phyloP scores from a whole-genome alignment of 306 rosid species.

The Cucumis melo region DNA sequence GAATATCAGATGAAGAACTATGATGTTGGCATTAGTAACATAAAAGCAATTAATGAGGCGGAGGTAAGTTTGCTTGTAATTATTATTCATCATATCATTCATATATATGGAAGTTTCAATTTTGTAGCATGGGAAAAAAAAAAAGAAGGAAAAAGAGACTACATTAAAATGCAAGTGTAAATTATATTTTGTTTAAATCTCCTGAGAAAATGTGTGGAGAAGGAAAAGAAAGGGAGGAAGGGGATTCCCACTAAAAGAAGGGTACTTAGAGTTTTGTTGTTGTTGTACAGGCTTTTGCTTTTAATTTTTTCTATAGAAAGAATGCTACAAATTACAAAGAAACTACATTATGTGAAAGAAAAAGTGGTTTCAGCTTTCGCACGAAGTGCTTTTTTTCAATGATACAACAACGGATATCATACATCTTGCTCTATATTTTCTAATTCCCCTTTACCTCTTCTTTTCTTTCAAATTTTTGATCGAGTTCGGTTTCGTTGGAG shows the following conservation, averaged over 20 bases:
- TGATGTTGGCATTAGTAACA: conserved; percentile 15
- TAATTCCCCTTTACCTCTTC: not conserved
- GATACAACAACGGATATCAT: not conserved
- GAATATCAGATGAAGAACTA: conserved; percentile 51
- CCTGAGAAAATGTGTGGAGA: not conserved
- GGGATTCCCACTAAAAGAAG: conserved; percentile 25
- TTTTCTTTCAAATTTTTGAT: not conserved
- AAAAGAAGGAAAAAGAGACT: not conserved
- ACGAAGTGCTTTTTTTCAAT: not conserved
- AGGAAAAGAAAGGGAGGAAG: conserved; percentile 10
- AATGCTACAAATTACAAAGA: conserved; percentile 26
- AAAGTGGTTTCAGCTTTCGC: conserved; percentile 12
- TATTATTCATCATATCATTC: conserved; percentile 10
- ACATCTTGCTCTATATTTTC: not conserved
- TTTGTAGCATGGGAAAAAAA: conserved; percentile 32
- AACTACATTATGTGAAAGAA: conserved; percentile 10
- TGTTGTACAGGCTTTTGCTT: conserved; percentile 52
- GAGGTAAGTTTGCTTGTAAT: conserved; percentile 35
- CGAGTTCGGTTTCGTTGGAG: not conserved
- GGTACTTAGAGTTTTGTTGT: conserved; percentile 18
- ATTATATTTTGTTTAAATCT: conserved; percentile 21
- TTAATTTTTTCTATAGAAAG: conserved; percentile 15
- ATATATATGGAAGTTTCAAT: conserved; percentile 28
- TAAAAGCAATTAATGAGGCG: not conserved
- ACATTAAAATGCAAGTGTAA: conserved; percentile 48